Base-by-base conservation (phyloP, 1,139 yeast species). In the Zygosaccharomyces sapae region DNA sequence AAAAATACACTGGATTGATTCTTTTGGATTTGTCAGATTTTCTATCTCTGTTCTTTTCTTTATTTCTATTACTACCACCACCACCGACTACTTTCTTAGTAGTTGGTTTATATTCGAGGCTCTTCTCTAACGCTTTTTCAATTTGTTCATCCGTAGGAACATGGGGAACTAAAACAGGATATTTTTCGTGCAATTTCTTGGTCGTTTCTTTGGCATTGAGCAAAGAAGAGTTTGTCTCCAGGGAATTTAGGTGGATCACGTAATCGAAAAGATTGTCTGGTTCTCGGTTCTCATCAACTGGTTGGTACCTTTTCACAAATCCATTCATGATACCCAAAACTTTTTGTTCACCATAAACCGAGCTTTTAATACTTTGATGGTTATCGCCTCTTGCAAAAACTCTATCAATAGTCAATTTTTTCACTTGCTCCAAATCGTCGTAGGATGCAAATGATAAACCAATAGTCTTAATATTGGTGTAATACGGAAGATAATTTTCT, bases 281-380 rank as follows among this genome's bases (percentile, higher is more conserved):
- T 1, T 61, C 61, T 25, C 56, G 63, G 0, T 55, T 47, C 0
- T 68, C 54, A 49, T 76, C 67, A 0, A 87, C 74, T 0, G 81
- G 77, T 61, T 87, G 86, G 59, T 81, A 88, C 47, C 95, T 69
- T 2, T 71, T 70, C 37, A 87, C 71, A 56, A 90, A 90, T 0
- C 92, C 90, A 38, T 71, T 69, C 86, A 90, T 80, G 29, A 92
- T 81, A 10, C 73, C 77, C 18, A 72, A 65, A 0, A 86, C 81
- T 41, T 75, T 70, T 9, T 67, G 65, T 1, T 66, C 66, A 5
- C 76, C 77, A 51, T 79, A 76, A 1, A 73, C 62, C 0, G 65
- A 65, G 3, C 74, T 75, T 55, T 83, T 82, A 42, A 94, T 86
- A 0, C 94, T 79, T 64, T 89, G 97, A 62, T 94, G 99, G 56